These are phyloP conservation scores for Adansonia digitata DNA, from an alignment of 345 rosid species.

Conservation along the genomic window DNA sequence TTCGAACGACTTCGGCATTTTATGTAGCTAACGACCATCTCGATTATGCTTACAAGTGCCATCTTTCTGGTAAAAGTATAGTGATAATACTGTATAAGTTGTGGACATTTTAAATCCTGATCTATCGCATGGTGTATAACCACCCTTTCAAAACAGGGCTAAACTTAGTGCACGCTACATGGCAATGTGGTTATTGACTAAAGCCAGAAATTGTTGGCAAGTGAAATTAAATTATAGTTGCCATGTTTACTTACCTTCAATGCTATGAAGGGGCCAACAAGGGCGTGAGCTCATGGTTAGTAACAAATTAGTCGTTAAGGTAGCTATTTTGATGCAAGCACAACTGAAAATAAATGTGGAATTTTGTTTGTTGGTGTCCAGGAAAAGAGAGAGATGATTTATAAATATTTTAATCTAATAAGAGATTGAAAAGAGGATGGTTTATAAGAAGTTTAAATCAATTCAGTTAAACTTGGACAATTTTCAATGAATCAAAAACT, in stretches of 20 bases:
- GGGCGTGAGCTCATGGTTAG: background rate
- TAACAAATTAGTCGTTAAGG: background rate
- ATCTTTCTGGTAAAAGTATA: background rate
- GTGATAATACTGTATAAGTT: background rate
- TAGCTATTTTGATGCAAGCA: background rate
- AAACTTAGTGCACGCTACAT: background rate
- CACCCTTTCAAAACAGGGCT: background rate
- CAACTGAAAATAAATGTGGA: background rate
- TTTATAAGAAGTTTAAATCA: background rate
- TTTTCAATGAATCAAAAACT: background rate
- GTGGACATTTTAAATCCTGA: background rate
- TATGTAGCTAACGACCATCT: background rate
- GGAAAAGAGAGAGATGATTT: background rate
- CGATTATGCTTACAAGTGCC: background rate
- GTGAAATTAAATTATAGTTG: background rate
- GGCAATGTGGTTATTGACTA: background rate
- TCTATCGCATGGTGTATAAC: background rate
- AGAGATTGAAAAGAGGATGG: background rate
- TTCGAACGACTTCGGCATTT: background rate
- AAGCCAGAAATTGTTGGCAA: background rate
- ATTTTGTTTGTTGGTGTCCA: background rate
- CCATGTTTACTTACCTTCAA: background rate
- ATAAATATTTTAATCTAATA: constrained; percentile 1
- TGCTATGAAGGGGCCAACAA: background rate
- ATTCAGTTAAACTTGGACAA: background rate